Conservation (phyloP, 1,139 yeast species). For the Kurtzmaniella quercitrusa region DNA sequence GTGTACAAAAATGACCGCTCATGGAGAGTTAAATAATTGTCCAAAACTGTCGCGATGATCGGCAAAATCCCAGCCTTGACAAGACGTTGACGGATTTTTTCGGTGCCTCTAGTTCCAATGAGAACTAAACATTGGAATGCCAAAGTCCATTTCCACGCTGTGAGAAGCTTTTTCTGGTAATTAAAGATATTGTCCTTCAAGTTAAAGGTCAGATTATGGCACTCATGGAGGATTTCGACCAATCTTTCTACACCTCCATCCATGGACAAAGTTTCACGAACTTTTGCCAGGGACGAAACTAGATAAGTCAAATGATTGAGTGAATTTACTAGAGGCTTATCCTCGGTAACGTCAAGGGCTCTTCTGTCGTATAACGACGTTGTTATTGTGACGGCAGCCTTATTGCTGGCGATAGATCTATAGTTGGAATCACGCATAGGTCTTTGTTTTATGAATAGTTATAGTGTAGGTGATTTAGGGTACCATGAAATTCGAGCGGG, state of each 20-base stretch:
- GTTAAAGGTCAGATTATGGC: slow-evolving; percentile 43
- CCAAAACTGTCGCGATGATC: slow-evolving; percentile 84
- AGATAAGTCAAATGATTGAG: slow-evolving; percentile 84
- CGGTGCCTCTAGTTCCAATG: slow-evolving; percentile 91
- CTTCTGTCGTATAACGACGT: slow-evolving; percentile 86
- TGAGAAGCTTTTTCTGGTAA: slow-evolving; percentile 49
- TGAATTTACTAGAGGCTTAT: slow-evolving; percentile 87
- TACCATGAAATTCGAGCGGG: not conserved
- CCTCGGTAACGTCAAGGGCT: slow-evolving; percentile 87
- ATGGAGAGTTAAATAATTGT: slow-evolving; percentile 61
- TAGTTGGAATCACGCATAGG: slow-evolving; percentile 88
- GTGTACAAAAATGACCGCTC: slow-evolving; percentile 36
- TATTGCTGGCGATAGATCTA: slow-evolving; percentile 70
- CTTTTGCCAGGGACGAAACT: slow-evolving; percentile 82
- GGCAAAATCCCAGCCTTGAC: slow-evolving; percentile 92
- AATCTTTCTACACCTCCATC: slow-evolving; percentile 94
- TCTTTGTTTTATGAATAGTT: not conserved
- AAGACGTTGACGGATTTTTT: slow-evolving; percentile 74
- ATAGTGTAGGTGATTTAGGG: not conserved
- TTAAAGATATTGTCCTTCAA: slow-evolving; percentile 36
- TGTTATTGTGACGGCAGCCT: slow-evolving; percentile 88
- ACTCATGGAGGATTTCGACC: slow-evolving; percentile 80
- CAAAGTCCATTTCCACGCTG: slow-evolving; percentile 96
- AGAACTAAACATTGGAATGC: slow-evolving; percentile 89
- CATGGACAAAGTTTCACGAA: slow-evolving; percentile 78